phyloP scores from a whole-genome alignment of 1,139 yeast species.

The Protomyces pachydermus region DNA sequence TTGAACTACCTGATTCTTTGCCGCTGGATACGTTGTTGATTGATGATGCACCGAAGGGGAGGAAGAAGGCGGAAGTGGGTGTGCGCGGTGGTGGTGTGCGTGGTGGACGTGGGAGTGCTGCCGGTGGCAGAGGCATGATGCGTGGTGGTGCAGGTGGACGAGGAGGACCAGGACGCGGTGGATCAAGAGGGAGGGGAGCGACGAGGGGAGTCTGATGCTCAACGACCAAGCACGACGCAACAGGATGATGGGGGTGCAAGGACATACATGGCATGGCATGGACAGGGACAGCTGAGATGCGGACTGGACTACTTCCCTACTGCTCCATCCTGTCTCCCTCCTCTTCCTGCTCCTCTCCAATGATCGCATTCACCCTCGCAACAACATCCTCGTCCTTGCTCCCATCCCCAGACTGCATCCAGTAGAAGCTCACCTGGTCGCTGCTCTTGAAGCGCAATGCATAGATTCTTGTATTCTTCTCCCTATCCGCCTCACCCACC shows the following conservation, averaged over 20 bases:
- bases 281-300: not conserved
- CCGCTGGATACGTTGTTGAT: conserved; percentile 72
- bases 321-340: not conserved
- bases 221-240: not conserved
- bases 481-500: conserved; percentile 34
- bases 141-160: conserved; percentile 37
- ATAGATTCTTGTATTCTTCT: conserved; percentile 79
- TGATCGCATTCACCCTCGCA: conserved; percentile 27
- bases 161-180: conserved; percentile 25
- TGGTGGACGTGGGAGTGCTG: conserved; percentile 33
- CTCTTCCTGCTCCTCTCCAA: conserved; percentile 16
- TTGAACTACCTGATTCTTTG: conserved; percentile 79
- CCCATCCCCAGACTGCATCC: conserved; percentile 65
- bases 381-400: conserved; percentile 24
- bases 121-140: conserved; percentile 36
- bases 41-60: conserved; percentile 51
- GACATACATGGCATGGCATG: not conserved
- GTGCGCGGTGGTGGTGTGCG: conserved; percentile 29
- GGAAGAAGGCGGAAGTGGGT: conserved; percentile 37
- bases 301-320: not conserved
- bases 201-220: conserved; percentile 33
- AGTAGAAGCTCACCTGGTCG: conserved; percentile 77
- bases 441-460: conserved; percentile 76
- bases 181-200: conserved; percentile 37
- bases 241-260: not conserved